Evolutionary conservation across 768 basidiomycete species (phyloP).

Genomic region (Paxillus involutus): DNA sequence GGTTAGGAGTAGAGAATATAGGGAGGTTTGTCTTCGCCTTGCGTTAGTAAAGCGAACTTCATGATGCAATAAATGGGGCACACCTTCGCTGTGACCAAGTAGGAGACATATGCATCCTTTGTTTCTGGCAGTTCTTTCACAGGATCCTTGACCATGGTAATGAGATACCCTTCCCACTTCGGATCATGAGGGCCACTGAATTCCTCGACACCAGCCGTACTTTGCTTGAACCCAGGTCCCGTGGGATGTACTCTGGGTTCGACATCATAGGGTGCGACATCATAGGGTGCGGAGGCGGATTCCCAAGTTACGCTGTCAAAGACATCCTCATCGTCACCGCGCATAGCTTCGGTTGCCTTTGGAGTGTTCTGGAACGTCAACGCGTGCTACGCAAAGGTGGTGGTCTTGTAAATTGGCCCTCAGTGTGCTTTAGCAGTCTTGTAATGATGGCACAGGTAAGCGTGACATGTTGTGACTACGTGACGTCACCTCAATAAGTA

Average conservation of each 20-base stretch:
- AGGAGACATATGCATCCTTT: conserved; percentile 96
- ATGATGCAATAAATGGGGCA: conserved; percentile 15
- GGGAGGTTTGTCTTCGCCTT: conserved; percentile 79
- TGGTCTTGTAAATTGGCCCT: not conserved
- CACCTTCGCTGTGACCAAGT: conserved; percentile 87
- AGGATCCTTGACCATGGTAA: conserved; percentile 85
- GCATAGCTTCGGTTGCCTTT: conserved; percentile 45
- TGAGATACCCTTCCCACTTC: conserved; percentile 88
- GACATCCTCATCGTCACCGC: conserved; percentile 85
- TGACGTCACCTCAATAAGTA: conserved; percentile 15
- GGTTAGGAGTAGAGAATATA: conserved; percentile 75
- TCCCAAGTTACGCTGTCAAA: conserved; percentile 95
- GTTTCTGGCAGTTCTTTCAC: conserved; percentile 96
- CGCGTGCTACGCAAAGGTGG: not conserved
- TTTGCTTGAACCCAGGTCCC: conserved; percentile 82
- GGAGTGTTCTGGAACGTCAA: not conserved
- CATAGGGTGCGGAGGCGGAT: conserved; percentile 61
- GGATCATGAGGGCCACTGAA: conserved; percentile 71
- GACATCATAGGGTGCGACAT: conserved; percentile 45
- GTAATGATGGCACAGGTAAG: not conserved
- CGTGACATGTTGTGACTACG: conserved; percentile 21
- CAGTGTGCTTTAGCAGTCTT: not conserved
- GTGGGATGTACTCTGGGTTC: conserved; percentile 39
- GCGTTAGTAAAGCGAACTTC: conserved; percentile 7
- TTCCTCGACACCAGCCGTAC: conserved; percentile 67